Conservation (phyloP, 1,139 yeast genomes). For the Yamadazyma oceani region DNA sequence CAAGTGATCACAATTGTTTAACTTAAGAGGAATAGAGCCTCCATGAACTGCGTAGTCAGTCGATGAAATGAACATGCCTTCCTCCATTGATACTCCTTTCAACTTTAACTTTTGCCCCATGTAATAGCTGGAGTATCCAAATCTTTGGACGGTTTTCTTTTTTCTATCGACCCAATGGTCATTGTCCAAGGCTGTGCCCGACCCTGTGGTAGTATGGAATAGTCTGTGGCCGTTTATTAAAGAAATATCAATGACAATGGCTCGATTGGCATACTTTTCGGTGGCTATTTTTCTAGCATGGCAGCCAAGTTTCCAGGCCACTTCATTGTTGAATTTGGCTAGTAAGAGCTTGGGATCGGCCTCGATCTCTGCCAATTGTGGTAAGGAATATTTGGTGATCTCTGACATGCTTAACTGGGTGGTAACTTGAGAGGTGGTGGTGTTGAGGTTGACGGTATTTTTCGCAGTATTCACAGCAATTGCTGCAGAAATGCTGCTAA, state of each 20-base stretch:
- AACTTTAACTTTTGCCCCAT: constrained; percentile 48
- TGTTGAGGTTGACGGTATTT: too few relatives aligned
- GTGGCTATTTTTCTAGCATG: constrained; percentile 30
- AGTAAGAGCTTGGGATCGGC: constrained; percentile 20
- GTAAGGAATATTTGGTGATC: constrained; percentile 11
- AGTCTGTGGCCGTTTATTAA: constrained; percentile 49
- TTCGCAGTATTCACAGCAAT: too few relatives aligned
- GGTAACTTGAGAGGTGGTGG: too few relatives aligned
- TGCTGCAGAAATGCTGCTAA: neutral
- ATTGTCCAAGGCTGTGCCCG: constrained; percentile 50
- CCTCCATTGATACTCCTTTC: constrained; percentile 31
- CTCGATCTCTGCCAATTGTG: constrained; percentile 19
- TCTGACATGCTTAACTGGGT: neutral
- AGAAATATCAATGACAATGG: constrained; percentile 54
- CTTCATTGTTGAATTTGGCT: constrained; percentile 25
- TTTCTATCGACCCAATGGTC: constrained; percentile 62
- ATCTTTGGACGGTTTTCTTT: constrained; percentile 50
- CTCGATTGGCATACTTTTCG: constrained; percentile 20
- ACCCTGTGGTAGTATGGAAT: constrained; percentile 49
- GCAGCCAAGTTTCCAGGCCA: constrained; percentile 41
- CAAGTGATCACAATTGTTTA: constrained; percentile 43
- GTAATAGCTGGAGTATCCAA: constrained; percentile 53
- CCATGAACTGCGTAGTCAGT: constrained; percentile 61
- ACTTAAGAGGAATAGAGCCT: constrained; percentile 58
- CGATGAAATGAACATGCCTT: constrained; percentile 42